Conservation (phyloP, 257 asterid genomes). For the Ligustrum vulgare region DNA sequence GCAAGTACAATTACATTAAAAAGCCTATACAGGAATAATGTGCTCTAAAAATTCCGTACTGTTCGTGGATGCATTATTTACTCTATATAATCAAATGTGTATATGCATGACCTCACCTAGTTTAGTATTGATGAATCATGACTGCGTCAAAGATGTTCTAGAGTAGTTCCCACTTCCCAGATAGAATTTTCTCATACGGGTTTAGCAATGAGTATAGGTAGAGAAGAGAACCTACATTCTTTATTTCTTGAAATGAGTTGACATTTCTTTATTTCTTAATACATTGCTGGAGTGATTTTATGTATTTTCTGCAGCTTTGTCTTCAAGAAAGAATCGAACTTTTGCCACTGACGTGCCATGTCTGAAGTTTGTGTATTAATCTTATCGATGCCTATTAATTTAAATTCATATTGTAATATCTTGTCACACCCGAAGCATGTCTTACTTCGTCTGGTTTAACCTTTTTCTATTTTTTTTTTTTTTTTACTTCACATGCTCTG, state of each 20-base stretch:
- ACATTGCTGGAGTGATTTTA: not conserved
- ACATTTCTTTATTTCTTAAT: not conserved
- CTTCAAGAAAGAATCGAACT: constrained; percentile 66
- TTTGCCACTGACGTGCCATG: constrained; percentile 80
- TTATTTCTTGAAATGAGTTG: not conserved
- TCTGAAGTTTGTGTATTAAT: constrained; percentile 45
- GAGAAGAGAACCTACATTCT: not conserved
- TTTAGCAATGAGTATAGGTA: constrained; percentile 75
- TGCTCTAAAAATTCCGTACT: no score
- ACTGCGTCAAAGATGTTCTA: constrained; percentile 60
- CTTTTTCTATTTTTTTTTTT: not conserved
- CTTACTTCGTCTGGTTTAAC: not conserved
- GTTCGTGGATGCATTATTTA: no score
- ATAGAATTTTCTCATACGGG: constrained; percentile 66
- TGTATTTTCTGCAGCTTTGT: constrained; percentile 50
- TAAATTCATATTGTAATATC: not conserved
- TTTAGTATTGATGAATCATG: constrained; percentile 75
- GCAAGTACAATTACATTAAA: constrained; percentile 33
- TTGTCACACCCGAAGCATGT: not conserved
- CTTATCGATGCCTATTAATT: not conserved
- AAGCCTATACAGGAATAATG: not conserved
- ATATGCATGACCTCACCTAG: constrained; percentile 8
- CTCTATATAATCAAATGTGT: no score
- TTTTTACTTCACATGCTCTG: not conserved
- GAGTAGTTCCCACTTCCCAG: constrained; percentile 87